Base-by-base conservation (phyloP, 495 filamentous ascomycete species). In the Hyaloscypha finlandica region DNA sequence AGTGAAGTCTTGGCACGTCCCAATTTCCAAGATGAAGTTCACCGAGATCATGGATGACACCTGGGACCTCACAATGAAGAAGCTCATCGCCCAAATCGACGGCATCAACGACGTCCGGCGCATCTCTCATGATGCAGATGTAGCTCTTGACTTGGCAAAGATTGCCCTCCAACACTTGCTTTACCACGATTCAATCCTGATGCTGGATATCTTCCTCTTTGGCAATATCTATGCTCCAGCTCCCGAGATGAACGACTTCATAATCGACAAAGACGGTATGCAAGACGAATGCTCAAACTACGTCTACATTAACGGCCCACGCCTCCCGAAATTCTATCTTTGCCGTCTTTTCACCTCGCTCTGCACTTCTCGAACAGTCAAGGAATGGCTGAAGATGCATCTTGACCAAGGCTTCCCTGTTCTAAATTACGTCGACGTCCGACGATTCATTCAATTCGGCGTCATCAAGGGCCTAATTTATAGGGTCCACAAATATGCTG, bases 401-500 rank as follows among this genome's bases (percentile, higher is more conserved):
- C 82, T 82, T 64, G 83, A 85, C 31, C 73, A 74, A 30, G 83
- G 82, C 8, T 78, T 85, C 56, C 79, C 84, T 65, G 79, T 88
- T 30, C 81, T 97, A 6, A 77, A 82, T 14, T 84, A 87, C 70
- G 85, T 99, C 67, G 95, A 99, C 77, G 86, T 97, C 55, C 85
- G 95, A 1, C 87, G 96, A 32, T 90, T 99, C 65, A 90, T 99
- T 65, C 94, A 94, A 39, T 98, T 97, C 76, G 95, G 96, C 56
- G 85, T 98, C 19, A 95, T 97, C 71, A 97, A 98, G 76, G 93
- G 94, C 4, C 90, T 96, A 68, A 72, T 99, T n/a, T 97, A 97
- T 76, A 86, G 95, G 20, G 90, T 97, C 37, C 94, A 98, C 79
- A 93, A 93, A 74, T 95, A 96, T 73, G 90, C 92, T 4, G 84